A percentile compares a stretch with the other conserved stretches of the same genome.
Evolutionary conservation across 2,329 filamentous ascomycete species (phyloP).

Genomic region (Sarocladium brachiariae): DNA sequence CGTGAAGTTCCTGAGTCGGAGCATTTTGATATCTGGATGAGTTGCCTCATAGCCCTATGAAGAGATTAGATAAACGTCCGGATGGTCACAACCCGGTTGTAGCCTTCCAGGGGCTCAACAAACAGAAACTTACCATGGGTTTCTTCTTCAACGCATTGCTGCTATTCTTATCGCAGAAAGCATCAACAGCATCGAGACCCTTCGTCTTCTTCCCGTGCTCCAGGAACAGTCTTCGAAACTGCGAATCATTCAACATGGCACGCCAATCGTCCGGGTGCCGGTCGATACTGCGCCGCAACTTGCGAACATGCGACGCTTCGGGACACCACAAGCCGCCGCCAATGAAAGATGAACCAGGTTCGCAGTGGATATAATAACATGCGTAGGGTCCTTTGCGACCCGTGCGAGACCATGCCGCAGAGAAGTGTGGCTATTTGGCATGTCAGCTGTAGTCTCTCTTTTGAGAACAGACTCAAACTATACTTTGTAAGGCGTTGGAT

Average conservation of each 20-base stretch:
- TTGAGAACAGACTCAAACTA: constrained; percentile 14
- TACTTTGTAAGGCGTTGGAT: constrained; percentile 85
- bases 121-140: constrained; percentile 50
- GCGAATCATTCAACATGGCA: constrained; percentile 52
- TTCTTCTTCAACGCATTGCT: constrained; percentile 75
- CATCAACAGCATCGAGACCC: constrained; percentile 29
- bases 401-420: constrained; percentile 79
- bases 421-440: constrained; percentile 63
- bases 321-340: constrained; percentile 81
- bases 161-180: constrained; percentile 64
- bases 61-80: too few species aligned
- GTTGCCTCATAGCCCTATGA: constrained; percentile 69
- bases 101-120: too few species aligned
- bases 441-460: neutral
- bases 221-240: constrained; percentile 60
- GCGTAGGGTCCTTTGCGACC: constrained; percentile 84
- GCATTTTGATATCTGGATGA: constrained; percentile 71
- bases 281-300: constrained; percentile 69
- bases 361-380: constrained; percentile 79
- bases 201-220: constrained; percentile 9
- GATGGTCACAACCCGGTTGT: too few species aligned
- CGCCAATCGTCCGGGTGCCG: constrained; percentile 64
- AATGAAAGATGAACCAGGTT: constrained; percentile 64
- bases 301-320: constrained; percentile 56
- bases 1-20: constrained; percentile 76